Conservation (phyloP, 106 monocot genomes). For the Acanthochlamys bracteata region DNA sequence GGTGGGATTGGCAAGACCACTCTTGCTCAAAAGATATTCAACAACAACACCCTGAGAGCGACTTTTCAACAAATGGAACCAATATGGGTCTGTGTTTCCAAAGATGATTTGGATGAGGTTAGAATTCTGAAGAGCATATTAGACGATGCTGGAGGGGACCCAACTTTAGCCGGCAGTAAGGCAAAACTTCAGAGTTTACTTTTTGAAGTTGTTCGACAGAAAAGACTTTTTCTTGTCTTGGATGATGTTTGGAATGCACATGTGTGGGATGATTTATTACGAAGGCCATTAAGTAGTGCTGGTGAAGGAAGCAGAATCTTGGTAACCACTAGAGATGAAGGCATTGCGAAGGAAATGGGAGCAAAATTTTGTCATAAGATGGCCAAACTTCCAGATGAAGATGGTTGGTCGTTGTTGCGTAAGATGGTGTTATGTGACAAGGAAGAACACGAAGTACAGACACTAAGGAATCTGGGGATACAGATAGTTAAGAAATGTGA, state of each 20-base stretch:
- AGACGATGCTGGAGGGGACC: constrained; percentile 4
- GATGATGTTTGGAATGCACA: constrained; percentile 38
- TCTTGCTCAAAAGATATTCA: constrained; percentile 26
- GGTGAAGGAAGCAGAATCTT: constrained; percentile 19
- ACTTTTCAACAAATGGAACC: constrained; percentile 1
- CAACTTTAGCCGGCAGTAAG: neutral
- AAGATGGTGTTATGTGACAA: neutral
- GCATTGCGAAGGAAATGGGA: constrained; percentile 22
- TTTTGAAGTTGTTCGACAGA: constrained; percentile 1
- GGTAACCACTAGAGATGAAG: constrained; percentile 29
- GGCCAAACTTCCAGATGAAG: constrained; percentile 8
- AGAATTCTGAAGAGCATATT: constrained; percentile 21
- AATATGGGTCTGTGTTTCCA: constrained; percentile 19
- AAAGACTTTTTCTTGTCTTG: constrained; percentile 35
- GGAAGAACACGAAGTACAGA: neutral
- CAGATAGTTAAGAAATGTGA: constrained; percentile 9
- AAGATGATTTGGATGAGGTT: constrained; percentile 8
- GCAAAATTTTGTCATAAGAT: constrained; percentile 18
- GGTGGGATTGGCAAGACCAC: constrained; percentile 46
- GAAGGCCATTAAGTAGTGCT: constrained; percentile 13
- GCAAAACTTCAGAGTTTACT: constrained; percentile 14
- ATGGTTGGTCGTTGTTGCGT: constrained; percentile 10
- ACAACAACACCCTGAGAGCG: constrained; percentile 3
- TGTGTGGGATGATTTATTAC: constrained; percentile 35
- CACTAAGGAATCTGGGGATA: neutral